phyloP scores from a whole-genome alignment of 495 filamentous ascomycete species.

The Penicillium cosmopolitanum region DNA sequence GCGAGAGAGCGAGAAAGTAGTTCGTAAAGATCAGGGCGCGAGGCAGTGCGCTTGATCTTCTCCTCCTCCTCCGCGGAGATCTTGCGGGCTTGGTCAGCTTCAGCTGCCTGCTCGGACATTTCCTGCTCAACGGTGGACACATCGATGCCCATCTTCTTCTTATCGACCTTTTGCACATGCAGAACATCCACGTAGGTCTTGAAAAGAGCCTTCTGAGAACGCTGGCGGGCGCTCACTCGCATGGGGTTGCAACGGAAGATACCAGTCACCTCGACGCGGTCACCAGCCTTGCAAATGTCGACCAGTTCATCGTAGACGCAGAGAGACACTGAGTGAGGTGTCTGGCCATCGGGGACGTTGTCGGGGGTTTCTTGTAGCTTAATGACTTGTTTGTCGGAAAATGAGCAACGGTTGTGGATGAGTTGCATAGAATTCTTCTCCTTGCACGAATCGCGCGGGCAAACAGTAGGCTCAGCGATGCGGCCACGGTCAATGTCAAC shows the following conservation, averaged over 20 bases:
- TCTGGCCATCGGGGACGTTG: conserved; percentile 87
- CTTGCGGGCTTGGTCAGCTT: conserved; percentile 80
- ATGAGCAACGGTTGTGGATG: conserved; percentile 91
- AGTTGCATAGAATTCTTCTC: conserved; percentile 96
- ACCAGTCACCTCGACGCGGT: conserved; percentile 93
- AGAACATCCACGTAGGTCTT: conserved; percentile 97
- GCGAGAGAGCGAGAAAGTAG: conserved; percentile 90
- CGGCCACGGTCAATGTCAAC: conserved; percentile 93
- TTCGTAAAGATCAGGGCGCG: conserved; percentile 88
- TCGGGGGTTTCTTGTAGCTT: conserved; percentile 98
- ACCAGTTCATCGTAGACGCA: conserved; percentile 97
- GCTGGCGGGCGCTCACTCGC: conserved; percentile 90
- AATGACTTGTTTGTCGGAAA: conserved; percentile 98
- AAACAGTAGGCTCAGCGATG: conserved; percentile 91
- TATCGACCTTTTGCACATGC: conserved; percentile 96
- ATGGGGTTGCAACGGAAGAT: conserved; percentile 95
- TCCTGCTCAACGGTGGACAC: conserved; percentile 87
- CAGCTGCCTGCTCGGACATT: conserved; percentile 71
- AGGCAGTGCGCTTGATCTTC: conserved; percentile 82
- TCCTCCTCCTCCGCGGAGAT: conserved; percentile 88
- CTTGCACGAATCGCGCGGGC: conserved; percentile 81
- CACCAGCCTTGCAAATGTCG: conserved; percentile 96
- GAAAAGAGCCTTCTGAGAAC: conserved; percentile 90
- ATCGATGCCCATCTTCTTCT: conserved; percentile 89
- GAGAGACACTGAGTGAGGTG: conserved; percentile 96